phyloP scores from a whole-genome alignment of 768 basidiomycete species.

The Neoboletus magnificus region DNA sequence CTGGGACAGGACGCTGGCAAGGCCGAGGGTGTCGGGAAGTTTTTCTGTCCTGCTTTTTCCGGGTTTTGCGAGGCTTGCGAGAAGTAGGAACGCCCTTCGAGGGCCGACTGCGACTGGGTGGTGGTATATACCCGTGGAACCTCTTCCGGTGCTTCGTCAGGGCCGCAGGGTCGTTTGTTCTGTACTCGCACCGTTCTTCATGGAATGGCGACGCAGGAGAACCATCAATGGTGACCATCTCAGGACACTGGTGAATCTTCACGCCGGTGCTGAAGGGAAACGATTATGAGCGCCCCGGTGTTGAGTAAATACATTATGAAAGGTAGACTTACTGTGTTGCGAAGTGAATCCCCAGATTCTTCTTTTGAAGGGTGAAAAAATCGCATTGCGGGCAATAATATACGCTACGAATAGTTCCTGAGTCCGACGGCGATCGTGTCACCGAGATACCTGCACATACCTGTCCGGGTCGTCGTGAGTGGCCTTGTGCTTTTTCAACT shows the following conservation, averaged over 20 bases:
- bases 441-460: background rate
- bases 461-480: conserved; percentile 7
- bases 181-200: conserved; percentile 12
- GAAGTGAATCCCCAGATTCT: conserved; percentile 17
- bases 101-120: background rate
- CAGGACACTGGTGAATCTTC: conserved; percentile 9
- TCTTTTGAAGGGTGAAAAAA: conserved; percentile 19
- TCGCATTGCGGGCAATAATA: conserved; percentile 13
- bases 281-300: background rate
- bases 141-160: conserved; percentile 26
- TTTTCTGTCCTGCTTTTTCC: background rate
- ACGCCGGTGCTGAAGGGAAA: conserved; percentile 20
- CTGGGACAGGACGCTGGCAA: background rate
- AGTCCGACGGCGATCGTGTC: background rate
- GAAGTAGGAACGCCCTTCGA: background rate
- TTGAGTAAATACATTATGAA: background rate
- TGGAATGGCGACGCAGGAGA: background rate
- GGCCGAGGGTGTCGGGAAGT: background rate
- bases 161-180: conserved; percentile 25
- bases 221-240: background rate
- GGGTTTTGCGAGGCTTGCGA: background rate
- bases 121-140: conserved; percentile 19
- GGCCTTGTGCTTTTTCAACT: conserved; percentile 11
- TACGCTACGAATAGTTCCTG: background rate
- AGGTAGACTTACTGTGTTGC: conserved; percentile 16